Percentiles rank a stretch among this genome's conserved stretches.
phyloP scores from a whole-genome alignment of 208 protist species.

The Wallacemonas sp. region DNA sequence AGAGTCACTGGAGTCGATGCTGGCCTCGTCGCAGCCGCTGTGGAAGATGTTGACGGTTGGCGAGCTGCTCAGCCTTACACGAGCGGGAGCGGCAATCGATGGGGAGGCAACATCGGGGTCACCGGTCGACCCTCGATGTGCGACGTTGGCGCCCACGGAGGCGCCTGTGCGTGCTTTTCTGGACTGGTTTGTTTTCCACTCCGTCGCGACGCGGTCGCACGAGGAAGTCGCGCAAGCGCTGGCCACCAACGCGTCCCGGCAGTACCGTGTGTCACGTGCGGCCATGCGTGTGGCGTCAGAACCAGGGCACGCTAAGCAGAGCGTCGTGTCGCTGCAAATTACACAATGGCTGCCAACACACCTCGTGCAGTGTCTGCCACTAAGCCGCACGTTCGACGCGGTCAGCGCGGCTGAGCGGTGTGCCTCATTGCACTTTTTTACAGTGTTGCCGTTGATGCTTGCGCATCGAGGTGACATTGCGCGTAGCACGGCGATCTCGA shows the following conservation, averaged over 20 bases:
- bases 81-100: too few species aligned
- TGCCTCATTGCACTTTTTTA: constrained; percentile 12
- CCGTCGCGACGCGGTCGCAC: neutral
- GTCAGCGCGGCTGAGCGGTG: neutral
- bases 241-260: neutral
- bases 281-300: too few species aligned
- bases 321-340: too few species aligned
- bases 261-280: neutral
- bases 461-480: neutral
- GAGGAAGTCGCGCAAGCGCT: neutral
- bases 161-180: too few species aligned
- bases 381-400: neutral
- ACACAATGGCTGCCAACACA: neutral
- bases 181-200: too few species aligned
- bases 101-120: neutral
- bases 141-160: too few species aligned
- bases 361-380: neutral
- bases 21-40: neutral
- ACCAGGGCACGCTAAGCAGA: too few species aligned
- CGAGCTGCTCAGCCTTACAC: neutral
- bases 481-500: neutral
- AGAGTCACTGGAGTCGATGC: too few species aligned
- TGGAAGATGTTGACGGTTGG: neutral
- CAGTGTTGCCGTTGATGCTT: neutral
- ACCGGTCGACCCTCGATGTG: neutral